Evolutionary conservation across 176 grass and related monocot species (phyloP).

Genomic region (Lolium rigidum): DNA sequence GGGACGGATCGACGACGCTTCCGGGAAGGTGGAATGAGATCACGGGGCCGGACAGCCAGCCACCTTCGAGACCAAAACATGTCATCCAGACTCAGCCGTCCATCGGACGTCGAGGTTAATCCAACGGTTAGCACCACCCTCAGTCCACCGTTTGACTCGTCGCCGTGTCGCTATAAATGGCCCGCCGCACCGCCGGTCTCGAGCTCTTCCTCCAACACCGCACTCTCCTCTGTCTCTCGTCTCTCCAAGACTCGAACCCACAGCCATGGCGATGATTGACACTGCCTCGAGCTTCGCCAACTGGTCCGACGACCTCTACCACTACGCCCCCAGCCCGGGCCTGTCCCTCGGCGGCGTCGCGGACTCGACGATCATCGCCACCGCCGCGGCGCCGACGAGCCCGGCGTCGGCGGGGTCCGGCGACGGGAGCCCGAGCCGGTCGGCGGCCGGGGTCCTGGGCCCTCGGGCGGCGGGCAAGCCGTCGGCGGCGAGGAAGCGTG

Average conservation of each 20-base stretch:
- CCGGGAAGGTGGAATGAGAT: conserved; percentile 31
- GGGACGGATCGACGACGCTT: conserved; percentile 37
- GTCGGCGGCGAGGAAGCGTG: conserved; percentile 41
- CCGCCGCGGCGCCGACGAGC: neutral
- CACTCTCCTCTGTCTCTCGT: neutral
- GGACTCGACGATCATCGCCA: neutral
- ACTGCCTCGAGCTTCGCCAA: conserved; percentile 52
- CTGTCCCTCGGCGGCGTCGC: neutral
- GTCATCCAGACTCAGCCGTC: fast-evolving
- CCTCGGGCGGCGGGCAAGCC: conserved; percentile 57
- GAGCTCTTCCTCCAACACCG: conserved; percentile 8
- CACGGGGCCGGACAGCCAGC: neutral
- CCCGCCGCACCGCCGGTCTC: neutral
- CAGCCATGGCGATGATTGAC: conserved; percentile 64
- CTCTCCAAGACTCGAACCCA: neutral
- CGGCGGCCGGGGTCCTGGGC: conserved; percentile 26
- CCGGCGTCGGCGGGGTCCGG: conserved; percentile 31
- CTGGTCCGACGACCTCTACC: conserved; percentile 47
- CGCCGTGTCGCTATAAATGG: conserved; percentile 38
- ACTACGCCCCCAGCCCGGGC: conserved; percentile 15
- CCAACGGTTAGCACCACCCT: neutral
- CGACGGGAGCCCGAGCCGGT: conserved; percentile 32
- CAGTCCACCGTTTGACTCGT: neutral
- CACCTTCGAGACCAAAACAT: conserved; percentile 19
- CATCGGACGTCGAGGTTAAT: neutral